A percentile compares a stretch with the other conserved stretches of the same genome.
Conservation (phyloP, 2,329 filamentous ascomycete genomes). For the Fusarium vanettenii region DNA sequence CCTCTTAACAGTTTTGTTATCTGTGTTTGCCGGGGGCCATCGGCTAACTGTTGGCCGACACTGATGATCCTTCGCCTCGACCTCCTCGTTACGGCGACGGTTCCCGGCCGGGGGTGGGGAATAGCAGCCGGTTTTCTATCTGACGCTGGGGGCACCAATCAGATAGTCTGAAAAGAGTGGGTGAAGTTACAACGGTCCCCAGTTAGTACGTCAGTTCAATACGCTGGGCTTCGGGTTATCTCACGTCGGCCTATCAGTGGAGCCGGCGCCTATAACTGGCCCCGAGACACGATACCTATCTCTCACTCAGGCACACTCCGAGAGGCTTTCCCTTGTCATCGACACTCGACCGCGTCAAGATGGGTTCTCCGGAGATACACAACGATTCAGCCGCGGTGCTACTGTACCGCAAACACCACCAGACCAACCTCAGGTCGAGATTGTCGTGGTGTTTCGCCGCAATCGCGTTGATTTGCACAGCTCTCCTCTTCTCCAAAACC, state of each 20-base stretch:
- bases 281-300: not conserved
- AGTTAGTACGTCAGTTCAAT: not conserved
- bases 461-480: slow-evolving; percentile 1
- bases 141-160: not conserved
- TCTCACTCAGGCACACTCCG: not conserved
- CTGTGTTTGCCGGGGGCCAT: not conserved
- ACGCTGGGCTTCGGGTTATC: not conserved
- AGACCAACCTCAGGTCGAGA: not conserved
- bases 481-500: slow-evolving; percentile 7
- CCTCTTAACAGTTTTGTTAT: not conserved
- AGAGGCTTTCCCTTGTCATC: not conserved
- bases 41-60: not conserved
- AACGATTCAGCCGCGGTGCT: not conserved
- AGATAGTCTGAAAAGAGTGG: not conserved
- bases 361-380: not conserved
- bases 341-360: not conserved
- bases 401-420: not conserved
- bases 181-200: not conserved
- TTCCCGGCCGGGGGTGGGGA: not conserved
- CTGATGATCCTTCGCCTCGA: not conserved
- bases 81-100: not conserved
- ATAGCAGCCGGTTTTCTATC: not conserved
- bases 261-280: not conserved
- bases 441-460: not conserved
- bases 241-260: not conserved